Evolutionary conservation across 352 stramenopile genomes (phyloP).

Genomic region (Phytopythium cucurbitacearum): DNA sequence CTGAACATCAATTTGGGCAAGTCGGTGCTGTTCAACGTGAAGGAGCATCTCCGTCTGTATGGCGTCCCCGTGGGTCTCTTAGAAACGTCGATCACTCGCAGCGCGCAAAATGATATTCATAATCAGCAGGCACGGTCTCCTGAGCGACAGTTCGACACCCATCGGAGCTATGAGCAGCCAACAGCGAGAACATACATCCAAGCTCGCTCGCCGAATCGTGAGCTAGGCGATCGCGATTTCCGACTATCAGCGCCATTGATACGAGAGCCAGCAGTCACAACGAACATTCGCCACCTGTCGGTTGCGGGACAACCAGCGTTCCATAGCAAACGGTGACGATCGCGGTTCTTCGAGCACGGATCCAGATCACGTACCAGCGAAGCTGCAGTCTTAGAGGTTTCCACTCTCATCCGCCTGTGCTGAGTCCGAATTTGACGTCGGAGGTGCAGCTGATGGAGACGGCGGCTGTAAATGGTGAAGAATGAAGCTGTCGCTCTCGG

Average conservation of each 20-base stretch:
- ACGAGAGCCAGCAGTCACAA: too few species aligned
- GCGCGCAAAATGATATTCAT: conserved; percentile 44
- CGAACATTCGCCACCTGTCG: too few species aligned
- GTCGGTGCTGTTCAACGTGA: conserved; percentile 24
- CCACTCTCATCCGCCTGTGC: conserved; percentile 6
- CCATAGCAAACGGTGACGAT: too few species aligned
- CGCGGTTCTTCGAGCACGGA: too few species aligned
- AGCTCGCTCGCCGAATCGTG: conserved; percentile 53
- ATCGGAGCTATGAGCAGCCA: too few species aligned
- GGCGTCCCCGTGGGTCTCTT: neutral
- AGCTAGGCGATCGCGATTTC: too few species aligned
- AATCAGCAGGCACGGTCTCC: conserved; percentile 57
- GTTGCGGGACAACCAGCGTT: too few species aligned
- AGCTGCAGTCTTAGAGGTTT: conserved; percentile 12
- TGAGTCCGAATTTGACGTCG: conserved; percentile 10
- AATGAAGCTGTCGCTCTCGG: neutral
- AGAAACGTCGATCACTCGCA: too few species aligned
- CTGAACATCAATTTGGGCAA: conserved; percentile 25
- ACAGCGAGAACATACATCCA: conserved; percentile 20
- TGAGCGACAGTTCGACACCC: too few species aligned
- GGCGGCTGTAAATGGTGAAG: conserved; percentile 1
- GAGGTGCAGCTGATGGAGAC: neutral
- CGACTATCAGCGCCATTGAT: too few species aligned
- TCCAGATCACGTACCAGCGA: conserved; percentile 1
- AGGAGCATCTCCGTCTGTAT: conserved; percentile 20